Conservation (phyloP, 176 grass and related monocot species). For the Zoysia pacifica region DNA sequence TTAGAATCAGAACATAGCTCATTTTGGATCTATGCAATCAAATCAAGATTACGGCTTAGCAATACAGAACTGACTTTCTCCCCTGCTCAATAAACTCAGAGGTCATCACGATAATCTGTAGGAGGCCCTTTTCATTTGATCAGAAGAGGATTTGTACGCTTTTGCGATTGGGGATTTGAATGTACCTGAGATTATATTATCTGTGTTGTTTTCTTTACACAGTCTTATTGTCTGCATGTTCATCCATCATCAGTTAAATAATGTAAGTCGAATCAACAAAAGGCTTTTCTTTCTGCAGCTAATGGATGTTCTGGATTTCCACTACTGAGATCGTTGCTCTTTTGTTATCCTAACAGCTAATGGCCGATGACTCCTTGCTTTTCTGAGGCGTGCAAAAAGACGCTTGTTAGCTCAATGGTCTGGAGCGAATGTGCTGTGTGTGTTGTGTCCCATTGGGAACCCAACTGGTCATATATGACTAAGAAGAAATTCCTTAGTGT, state of each 20-base stretch:
- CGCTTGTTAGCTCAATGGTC: not conserved
- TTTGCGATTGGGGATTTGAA: too few relatives aligned
- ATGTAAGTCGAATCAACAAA: not conserved
- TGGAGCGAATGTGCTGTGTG: not conserved
- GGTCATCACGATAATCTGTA: not conserved
- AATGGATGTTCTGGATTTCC: slow-evolving; percentile 26
- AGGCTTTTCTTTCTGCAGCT: not conserved
- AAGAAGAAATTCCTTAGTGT: too few relatives aligned
- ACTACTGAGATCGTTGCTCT: not conserved
- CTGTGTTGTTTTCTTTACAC: not conserved
- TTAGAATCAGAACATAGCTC: not conserved
- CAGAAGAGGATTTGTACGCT: not conserved
- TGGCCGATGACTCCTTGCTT: not conserved
- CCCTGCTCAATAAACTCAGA: not conserved
- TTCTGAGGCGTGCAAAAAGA: not conserved
- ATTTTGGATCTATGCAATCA: not conserved
- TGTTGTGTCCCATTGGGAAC: not conserved
- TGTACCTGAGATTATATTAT: not conserved
- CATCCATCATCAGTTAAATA: not conserved
- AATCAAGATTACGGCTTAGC: too few relatives aligned
- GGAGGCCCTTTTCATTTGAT: not conserved
- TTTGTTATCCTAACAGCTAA: slow-evolving; percentile 9
- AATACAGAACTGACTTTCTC: not conserved
- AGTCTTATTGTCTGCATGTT: not conserved
- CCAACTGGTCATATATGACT: not conserved